These are phyloP conservation scores for Pestalotiopsis sp. DNA, from an alignment of 2,329 filamentous ascomycete species.

Conservation along the genomic window DNA sequence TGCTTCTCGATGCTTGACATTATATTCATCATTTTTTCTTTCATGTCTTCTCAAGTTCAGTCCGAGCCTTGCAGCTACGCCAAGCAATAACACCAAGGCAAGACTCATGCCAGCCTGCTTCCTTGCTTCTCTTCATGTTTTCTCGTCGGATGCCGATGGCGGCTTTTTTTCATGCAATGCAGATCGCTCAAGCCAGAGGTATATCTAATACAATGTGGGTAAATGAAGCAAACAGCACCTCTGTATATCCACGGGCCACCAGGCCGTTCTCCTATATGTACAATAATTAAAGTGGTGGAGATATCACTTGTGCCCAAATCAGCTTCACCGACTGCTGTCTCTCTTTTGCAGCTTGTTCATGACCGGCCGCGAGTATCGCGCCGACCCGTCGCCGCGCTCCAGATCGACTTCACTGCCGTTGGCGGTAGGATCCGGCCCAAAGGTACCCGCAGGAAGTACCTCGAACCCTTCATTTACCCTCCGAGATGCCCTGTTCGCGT, in stretches of 20 bases:
- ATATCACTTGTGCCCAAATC: neutral
- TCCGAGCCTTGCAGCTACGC: no score
- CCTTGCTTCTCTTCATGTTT: neutral
- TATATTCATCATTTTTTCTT: no score
- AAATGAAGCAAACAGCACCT: neutral
- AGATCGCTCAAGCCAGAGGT: conserved; percentile 1
- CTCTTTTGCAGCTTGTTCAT: conserved; percentile 25
- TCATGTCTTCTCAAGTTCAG: no score
- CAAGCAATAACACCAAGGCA: no score
- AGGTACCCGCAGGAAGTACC: conserved; percentile 31
- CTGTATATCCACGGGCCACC: neutral
- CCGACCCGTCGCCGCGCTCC: conserved; percentile 21
- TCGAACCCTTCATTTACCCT: conserved; percentile 34
- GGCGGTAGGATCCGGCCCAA: conserved; percentile 20
- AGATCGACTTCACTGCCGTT: conserved; percentile 22
- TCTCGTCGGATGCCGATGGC: neutral
- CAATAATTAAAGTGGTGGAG: neutral
- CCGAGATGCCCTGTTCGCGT: conserved; percentile 27
- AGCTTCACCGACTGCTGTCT: conserved; percentile 16
- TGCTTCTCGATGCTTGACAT: no score
- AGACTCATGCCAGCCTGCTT: neutral
- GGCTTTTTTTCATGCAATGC: neutral
- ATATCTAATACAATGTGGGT: conserved; percentile 1
- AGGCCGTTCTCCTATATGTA: neutral
- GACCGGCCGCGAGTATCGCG: conserved; percentile 7